Conservation (phyloP, 2,329 filamentous ascomycete species). For the Botryotinia convoluta region DNA sequence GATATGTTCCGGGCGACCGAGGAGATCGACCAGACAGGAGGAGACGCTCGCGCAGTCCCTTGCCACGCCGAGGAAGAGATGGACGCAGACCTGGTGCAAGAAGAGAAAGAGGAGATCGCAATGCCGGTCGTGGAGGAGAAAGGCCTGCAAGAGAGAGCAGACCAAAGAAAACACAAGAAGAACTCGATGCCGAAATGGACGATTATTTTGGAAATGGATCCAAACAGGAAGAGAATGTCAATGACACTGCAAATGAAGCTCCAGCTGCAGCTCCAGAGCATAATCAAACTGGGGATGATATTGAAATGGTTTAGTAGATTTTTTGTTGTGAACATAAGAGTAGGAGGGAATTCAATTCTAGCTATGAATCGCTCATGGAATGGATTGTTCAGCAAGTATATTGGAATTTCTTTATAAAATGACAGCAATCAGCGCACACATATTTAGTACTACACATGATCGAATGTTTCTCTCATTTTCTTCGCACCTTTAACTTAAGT, state of each 20-base stretch:
- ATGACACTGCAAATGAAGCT: conserved; percentile 36
- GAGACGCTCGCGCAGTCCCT: conserved; percentile 58
- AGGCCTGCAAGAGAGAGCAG: conserved; percentile 48
- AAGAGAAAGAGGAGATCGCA: conserved; percentile 40
- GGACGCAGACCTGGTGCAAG: conserved; percentile 51
- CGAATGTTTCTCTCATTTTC: not conserved
- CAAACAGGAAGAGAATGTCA: conserved; percentile 39
- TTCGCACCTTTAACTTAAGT: not conserved
- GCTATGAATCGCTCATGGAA: not conserved
- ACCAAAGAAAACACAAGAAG: conserved; percentile 82
- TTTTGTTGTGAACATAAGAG: not conserved
- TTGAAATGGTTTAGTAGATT: conserved; percentile 60
- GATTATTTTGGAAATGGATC: conserved; percentile 69
- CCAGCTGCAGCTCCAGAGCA: conserved; percentile 34
- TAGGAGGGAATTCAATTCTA: not conserved
- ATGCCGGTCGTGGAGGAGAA: conserved; percentile 44
- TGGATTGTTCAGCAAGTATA: not conserved
- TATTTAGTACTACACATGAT: not conserved
- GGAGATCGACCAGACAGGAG: conserved; percentile 5
- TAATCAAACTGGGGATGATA: conserved; percentile 49
- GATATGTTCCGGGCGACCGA: conserved; percentile 39
- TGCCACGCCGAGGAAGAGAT: conserved; percentile 49
- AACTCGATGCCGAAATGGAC: conserved; percentile 94
- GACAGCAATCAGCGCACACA: not conserved
- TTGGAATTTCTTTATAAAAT: not conserved